Percentiles rank a stretch among this genome's conserved stretches.
Conservation (phyloP, 2,329 filamentous ascomycete genomes). For the Aureobasidium sp. region DNA sequence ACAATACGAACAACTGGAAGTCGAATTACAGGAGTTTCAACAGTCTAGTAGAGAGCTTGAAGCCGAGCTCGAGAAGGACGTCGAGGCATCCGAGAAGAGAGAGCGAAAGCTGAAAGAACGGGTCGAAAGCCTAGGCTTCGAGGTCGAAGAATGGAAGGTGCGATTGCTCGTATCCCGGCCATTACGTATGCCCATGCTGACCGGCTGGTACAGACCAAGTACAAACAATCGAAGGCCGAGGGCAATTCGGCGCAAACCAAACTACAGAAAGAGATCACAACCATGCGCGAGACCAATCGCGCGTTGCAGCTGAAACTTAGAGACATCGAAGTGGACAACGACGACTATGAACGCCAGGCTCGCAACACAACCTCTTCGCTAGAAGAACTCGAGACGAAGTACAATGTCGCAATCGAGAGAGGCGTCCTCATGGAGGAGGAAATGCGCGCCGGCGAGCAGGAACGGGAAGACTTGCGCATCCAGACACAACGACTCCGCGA, state of each 20-base stretch:
- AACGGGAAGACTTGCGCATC: constrained; percentile 80
- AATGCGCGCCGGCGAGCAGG: constrained; percentile 81
- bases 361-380: constrained; percentile 91
- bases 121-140: constrained; percentile 73
- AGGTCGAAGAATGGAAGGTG: constrained; percentile 98
- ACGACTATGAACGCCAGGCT: constrained; percentile 95
- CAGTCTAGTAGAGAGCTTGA: constrained; percentile 90
- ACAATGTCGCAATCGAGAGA: constrained; percentile 87
- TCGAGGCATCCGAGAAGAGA: constrained; percentile 89
- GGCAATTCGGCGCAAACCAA: constrained; percentile 73
- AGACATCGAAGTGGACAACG: constrained; percentile 95
- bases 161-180: constrained; percentile 25
- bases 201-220: constrained; percentile 61
- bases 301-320: constrained; percentile 74
- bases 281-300: constrained; percentile 74
- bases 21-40: constrained; percentile 88
- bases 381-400: constrained; percentile 95
- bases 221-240: constrained; percentile 88
- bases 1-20: constrained; percentile 87
- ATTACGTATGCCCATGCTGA: constrained; percentile 13
- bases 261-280: constrained; percentile 93
- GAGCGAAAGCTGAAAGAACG: constrained; percentile 81
- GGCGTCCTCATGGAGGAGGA: constrained; percentile 92
- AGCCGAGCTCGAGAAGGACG: constrained; percentile 88
- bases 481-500: constrained; percentile 84